Evolutionary conservation across 768 basidiomycete species (phyloP).

Genomic region (Mycena haematopus): DNA sequence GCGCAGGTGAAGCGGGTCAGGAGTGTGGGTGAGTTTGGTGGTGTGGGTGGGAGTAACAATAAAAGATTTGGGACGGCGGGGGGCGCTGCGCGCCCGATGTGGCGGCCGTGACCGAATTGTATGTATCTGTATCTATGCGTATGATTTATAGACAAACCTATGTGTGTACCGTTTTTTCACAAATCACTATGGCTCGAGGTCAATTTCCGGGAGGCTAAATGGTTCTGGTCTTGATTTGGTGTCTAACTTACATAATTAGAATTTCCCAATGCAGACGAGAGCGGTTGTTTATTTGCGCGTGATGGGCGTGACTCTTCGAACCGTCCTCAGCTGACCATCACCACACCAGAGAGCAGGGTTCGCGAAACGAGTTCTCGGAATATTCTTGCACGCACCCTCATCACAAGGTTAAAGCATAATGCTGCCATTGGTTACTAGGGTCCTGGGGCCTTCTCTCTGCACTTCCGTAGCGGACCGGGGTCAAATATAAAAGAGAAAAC

Average conservation of each 20-base stretch:
- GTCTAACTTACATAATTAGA: too few relatives aligned
- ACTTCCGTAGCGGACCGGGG: constrained; percentile 1
- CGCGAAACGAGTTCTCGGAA: not conserved
- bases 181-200: not conserved
- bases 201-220: too few relatives aligned
- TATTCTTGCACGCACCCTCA: not conserved
- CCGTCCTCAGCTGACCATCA: too few relatives aligned
- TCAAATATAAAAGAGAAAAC: constrained; percentile 1
- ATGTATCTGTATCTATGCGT: constrained; percentile 15
- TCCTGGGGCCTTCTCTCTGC: not conserved
- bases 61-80: not conserved
- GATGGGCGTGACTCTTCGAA: too few relatives aligned
- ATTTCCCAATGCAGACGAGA: too few relatives aligned
- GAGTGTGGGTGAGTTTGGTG: constrained; percentile 41
- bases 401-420: constrained; percentile 1
- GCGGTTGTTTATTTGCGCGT: too few relatives aligned
- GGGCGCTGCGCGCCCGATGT: constrained; percentile 22
- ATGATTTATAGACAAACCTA: constrained; percentile 14
- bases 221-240: too few relatives aligned
- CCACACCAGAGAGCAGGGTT: too few relatives aligned
- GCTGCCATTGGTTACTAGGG: not conserved
- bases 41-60: constrained; percentile 32
- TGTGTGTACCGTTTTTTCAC: not conserved
- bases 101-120: constrained; percentile 19
- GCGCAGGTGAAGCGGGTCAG: constrained; percentile 40